Conservation (phyloP, 108 stramenopile species). For the Fragilariopsis cylindrus region DNA sequence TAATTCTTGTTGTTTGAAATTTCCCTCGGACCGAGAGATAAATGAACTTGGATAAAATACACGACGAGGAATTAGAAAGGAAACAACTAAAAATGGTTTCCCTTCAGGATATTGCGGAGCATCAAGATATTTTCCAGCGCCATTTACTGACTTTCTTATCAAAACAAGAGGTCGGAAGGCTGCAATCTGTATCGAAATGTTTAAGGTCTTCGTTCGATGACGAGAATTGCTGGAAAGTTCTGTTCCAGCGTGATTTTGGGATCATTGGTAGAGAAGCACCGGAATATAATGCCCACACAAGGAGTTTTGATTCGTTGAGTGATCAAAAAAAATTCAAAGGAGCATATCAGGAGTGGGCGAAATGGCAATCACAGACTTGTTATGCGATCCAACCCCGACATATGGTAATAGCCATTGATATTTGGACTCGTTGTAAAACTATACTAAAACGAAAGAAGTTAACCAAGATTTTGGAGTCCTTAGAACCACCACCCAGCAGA, state of each 20-base stretch:
- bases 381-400: slow-evolving; percentile 9
- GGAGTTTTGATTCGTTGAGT: slow-evolving; percentile 1
- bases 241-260: slow-evolving; percentile 16
- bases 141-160: slow-evolving; percentile 23
- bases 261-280: not conserved
- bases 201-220: slow-evolving; percentile 1
- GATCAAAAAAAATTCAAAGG: slow-evolving; percentile 9
- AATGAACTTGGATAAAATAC: too few species aligned
- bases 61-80: too few species aligned
- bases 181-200: slow-evolving; percentile 13
- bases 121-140: slow-evolving; percentile 19
- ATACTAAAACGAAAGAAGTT: slow-evolving; percentile 1
- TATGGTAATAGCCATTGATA: not conserved
- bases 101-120: slow-evolving; percentile 6
- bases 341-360: slow-evolving; percentile 3
- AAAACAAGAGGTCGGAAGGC: slow-evolving; percentile 6
- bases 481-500: slow-evolving; percentile 5
- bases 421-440: slow-evolving; percentile 16
- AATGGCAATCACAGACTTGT: slow-evolving; percentile 6
- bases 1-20: too few species aligned
- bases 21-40: too few species aligned
- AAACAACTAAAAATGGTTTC: not conserved
- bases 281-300: slow-evolving; percentile 6
- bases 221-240: slow-evolving; percentile 16
- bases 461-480: slow-evolving; percentile 4